Conservation (phyloP, 2,329 filamentous ascomycete genomes). For the Colletotrichum kahawae region DNA sequence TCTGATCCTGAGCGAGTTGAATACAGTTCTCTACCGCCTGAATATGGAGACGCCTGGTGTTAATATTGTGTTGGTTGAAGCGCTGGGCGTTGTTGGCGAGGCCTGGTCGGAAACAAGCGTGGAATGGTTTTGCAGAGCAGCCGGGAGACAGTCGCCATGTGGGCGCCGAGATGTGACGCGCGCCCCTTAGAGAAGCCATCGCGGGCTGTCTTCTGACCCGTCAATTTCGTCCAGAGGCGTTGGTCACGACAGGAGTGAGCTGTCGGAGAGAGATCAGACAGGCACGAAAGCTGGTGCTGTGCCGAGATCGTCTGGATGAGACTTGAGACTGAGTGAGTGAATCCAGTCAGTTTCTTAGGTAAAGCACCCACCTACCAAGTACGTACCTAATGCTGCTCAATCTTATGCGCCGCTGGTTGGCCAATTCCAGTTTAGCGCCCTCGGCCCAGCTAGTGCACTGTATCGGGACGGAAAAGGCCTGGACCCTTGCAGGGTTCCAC, state of each 20-base stretch:
- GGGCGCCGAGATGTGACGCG: not conserved
- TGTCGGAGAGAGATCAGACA: not conserved
- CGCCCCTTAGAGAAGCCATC: slow-evolving; percentile 9
- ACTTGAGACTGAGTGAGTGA: not conserved
- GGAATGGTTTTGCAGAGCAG: not conserved
- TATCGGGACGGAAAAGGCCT: not conserved
- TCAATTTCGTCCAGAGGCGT: not conserved
- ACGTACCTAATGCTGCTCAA: not conserved
- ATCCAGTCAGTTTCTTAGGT: not conserved
- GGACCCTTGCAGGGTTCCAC: slow-evolving; percentile 7
- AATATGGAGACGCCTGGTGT: slow-evolving; percentile 33
- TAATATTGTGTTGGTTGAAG: not conserved
- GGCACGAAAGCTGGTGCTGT: not conserved
- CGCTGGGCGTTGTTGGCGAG: not conserved
- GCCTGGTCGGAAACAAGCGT: not conserved
- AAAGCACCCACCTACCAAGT: not conserved
- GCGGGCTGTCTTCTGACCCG: not conserved
- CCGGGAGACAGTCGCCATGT: not conserved
- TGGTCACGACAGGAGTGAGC: not conserved
- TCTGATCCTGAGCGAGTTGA: not conserved
- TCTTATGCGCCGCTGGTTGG: not conserved
- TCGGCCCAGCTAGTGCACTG: not conserved
- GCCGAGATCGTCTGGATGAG: not conserved
- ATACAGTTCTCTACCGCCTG: slow-evolving; percentile 28
- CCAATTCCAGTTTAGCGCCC: not conserved